Conservation (phyloP, 495 filamentous ascomycete genomes). For the Aspergillus cavernicola region DNA sequence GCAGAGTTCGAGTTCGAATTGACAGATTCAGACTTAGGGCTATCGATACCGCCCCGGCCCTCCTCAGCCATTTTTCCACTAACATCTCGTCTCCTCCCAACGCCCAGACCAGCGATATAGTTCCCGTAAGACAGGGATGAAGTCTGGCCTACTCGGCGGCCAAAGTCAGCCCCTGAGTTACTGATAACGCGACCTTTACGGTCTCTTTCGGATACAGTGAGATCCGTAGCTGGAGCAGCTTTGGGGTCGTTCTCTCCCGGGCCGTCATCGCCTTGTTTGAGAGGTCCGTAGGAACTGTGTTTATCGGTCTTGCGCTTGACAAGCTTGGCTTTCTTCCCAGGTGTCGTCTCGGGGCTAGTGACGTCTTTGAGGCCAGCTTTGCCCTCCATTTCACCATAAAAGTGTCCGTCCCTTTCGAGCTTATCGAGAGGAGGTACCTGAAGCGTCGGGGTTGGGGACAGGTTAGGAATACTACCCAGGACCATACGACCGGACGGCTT, state of each 20-base stretch:
- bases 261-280: slow-evolving; percentile 35
- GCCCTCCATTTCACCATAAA: slow-evolving; percentile 36
- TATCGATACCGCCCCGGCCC: slow-evolving; percentile 56
- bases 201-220: slow-evolving; percentile 29
- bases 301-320: slow-evolving; percentile 34
- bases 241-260: slow-evolving; percentile 16
- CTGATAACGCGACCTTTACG: slow-evolving; percentile 48
- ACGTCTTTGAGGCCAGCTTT: slow-evolving; percentile 25
- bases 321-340: slow-evolving; percentile 30
- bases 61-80: slow-evolving; percentile 87
- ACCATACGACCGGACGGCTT: slow-evolving; percentile 23
- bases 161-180: slow-evolving; percentile 50
- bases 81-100: slow-evolving; percentile 59
- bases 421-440: slow-evolving; percentile 18
- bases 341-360: slow-evolving; percentile 14
- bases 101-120: slow-evolving; percentile 51
- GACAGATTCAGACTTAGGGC: background rate
- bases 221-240: slow-evolving; percentile 21
- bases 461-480: slow-evolving; percentile 34
- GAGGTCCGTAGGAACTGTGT: slow-evolving; percentile 29
- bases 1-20: slow-evolving; percentile 11
- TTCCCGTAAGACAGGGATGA: slow-evolving; percentile 51
- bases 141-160: slow-evolving; percentile 31
- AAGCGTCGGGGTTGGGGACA: slow-evolving; percentile 26
- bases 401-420: slow-evolving; percentile 27